Conservation (phyloP, 345 rosid genomes). For the Heritiera littoralis region DNA sequence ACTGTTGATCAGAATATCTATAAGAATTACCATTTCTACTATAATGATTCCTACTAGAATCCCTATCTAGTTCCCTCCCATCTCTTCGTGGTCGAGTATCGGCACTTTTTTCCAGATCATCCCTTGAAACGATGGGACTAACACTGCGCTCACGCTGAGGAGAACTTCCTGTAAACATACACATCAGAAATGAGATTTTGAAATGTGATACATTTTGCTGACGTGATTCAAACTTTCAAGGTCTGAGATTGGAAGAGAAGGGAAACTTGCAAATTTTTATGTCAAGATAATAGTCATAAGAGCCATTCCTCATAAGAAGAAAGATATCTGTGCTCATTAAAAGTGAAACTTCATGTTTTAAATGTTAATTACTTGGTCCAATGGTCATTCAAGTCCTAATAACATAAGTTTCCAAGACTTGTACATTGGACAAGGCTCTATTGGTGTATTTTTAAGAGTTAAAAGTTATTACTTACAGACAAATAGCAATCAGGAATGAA, state of each 20-base stretch:
- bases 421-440: neutral
- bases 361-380: neutral
- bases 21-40: constrained; percentile 52
- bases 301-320: neutral
- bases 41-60: constrained; percentile 42
- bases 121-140: constrained; percentile 44
- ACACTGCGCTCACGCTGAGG: constrained; percentile 39
- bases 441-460: neutral
- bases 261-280: neutral
- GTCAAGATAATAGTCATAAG: neutral
- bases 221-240: constrained; percentile 9
- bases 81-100: constrained; percentile 43
- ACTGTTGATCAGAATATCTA: constrained; percentile 54
- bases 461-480: neutral
- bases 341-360: neutral
- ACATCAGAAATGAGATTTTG: neutral
- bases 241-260: neutral
- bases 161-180: constrained; percentile 51
- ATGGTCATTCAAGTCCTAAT: neutral
- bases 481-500: neutral
- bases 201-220: neutral
- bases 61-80: constrained; percentile 49
- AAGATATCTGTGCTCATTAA: neutral
- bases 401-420: neutral
- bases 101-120: constrained; percentile 41